These are phyloP conservation scores for Elongisporangium senticosum DNA, from an alignment of 352 stramenopile genomes.

Conservation along the genomic window DNA sequence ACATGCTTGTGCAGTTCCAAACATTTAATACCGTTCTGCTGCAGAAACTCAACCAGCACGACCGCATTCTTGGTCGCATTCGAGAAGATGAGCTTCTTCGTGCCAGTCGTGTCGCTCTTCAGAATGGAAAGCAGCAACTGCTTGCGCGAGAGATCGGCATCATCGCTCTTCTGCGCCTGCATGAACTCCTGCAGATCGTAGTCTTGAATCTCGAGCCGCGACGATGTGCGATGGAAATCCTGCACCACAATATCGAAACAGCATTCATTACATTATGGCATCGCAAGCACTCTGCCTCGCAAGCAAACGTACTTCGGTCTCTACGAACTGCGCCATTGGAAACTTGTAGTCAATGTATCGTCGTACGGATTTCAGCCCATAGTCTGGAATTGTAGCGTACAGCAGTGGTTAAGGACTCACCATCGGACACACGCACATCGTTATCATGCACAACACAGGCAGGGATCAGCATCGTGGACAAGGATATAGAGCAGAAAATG, in stretches of 20 bases:
- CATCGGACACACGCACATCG: slow-evolving; percentile 9
- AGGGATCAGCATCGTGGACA: slow-evolving; percentile 4
- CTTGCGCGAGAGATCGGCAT: slow-evolving; percentile 26
- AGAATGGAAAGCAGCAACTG: slow-evolving; percentile 52
- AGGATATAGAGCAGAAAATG: slow-evolving; percentile 81
- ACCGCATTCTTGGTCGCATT: slow-evolving; percentile 74
- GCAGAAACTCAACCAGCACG: slow-evolving; percentile 44
- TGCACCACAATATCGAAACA: slow-evolving; percentile 19
- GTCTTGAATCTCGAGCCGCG: slow-evolving; percentile 32
- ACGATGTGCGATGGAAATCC: slow-evolving; percentile 69
- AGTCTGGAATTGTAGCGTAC: slow-evolving; percentile 75
- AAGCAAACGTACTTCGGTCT: slow-evolving; percentile 40
- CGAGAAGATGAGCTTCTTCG: slow-evolving; percentile 64
- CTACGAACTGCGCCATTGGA: slow-evolving; percentile 44
- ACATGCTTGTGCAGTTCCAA: slow-evolving; percentile 65
- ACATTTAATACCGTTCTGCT: slow-evolving; percentile 19
- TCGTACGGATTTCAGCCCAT: slow-evolving; percentile 65
- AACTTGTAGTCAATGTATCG: slow-evolving; percentile 79
- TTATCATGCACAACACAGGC: not conserved
- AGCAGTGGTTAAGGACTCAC: not conserved
- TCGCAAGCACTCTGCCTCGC: not conserved
- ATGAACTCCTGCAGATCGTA: slow-evolving; percentile 40
- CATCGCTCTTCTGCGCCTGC: slow-evolving; percentile 8
- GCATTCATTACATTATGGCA: slow-evolving; percentile 1
- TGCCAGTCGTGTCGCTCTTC: slow-evolving; percentile 2